Evolutionary conservation across 106 monocot species (phyloP), one percentile per base, ranked within the genome.

Genomic region (Dioscorea dumetorum): DNA sequence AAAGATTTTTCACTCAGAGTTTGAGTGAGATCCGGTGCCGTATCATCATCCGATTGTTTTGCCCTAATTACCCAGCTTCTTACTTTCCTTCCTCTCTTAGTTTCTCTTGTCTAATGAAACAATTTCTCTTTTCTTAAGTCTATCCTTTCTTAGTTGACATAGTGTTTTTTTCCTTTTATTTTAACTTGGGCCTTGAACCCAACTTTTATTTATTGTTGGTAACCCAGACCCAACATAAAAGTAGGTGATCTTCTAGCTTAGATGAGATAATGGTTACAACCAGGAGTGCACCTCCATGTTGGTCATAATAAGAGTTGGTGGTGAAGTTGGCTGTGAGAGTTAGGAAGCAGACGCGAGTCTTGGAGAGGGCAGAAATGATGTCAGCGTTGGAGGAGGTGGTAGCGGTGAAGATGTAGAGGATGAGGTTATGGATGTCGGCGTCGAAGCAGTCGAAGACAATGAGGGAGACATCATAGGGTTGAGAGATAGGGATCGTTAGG

Each of bases 391-490:
- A 13, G 10, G 80, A 66, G 20, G 76, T 74, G 9, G 84, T 77
- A 5, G 84, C 49, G 17, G 48, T 49, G 59, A 85, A 89, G 56
- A 82, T 77, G 24, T 62, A 79, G 56, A 89, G 15, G 24, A 82
- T 57, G 49, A 71, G 70, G 17, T 68, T 67, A 57, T 83, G 75
- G 58, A 72, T 72, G 83, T 83, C 62, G 62, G 33, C 23, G 32
- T 72, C 64, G 21, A 69, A 33, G 48, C 61, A 60, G 58, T 83
- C 83, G 72, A 83, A 83, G 23, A 76, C 28, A 50, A 67, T 72
- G 70, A 79, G 72, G 17, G 79, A 75, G 0, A 67, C 22, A 19
- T 78, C 67, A 4, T 4, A 9, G 9, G 56, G 63, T 0, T 60
- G 21, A 1, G n/a, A 22, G 54, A 33, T 23, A 7, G 24, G 24